These are phyloP conservation scores for Cladosporium colombiae DNA, from an alignment of 2,329 filamentous ascomycete species.

Conservation along the genomic window DNA sequence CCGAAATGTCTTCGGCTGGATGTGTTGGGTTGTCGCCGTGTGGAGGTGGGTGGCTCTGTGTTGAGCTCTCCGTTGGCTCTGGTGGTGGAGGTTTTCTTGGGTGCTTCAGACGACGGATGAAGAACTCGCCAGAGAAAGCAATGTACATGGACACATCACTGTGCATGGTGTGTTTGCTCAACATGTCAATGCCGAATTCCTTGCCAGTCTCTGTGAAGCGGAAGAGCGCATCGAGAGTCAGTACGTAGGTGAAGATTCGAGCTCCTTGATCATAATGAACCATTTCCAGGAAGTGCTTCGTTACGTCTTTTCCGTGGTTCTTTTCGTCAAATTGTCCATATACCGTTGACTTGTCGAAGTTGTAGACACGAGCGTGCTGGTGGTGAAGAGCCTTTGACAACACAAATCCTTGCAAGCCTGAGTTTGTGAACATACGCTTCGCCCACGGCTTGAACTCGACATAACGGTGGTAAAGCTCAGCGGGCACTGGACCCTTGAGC, in stretches of 20 bases:
- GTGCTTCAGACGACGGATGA: constrained; percentile 70
- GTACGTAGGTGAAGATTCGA: constrained; percentile 86
- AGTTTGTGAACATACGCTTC: constrained; percentile 79
- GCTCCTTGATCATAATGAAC: constrained; percentile 84
- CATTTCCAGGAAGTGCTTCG: constrained; percentile 80
- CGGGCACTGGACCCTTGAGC: constrained; percentile 77
- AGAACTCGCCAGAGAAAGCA: constrained; percentile 90
- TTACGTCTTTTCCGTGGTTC: constrained; percentile 67
- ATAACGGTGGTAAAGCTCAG: constrained; percentile 82
- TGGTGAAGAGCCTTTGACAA: constrained; percentile 85
- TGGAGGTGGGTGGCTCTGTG: constrained; percentile 45
- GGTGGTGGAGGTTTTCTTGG: constrained; percentile 41
- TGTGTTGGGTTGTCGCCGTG: constrained; percentile 49
- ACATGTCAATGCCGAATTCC: constrained; percentile 88
- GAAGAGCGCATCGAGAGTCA: constrained; percentile 82
- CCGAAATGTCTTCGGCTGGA: constrained; percentile 51
- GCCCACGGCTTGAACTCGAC: constrained; percentile 93
- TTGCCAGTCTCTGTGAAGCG: constrained; percentile 95
- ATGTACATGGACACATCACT: constrained; percentile 89
- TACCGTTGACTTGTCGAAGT: constrained; percentile 75
- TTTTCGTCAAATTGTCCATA: constrained; percentile 61
- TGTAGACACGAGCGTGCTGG: constrained; percentile 86
- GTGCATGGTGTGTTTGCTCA: constrained; percentile 97
- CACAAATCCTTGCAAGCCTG: constrained; percentile 75
- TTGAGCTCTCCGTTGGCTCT: constrained; percentile 48